Base-by-base conservation (phyloP, 2,329 filamentous ascomycete species). In the Tothia fuscella region DNA sequence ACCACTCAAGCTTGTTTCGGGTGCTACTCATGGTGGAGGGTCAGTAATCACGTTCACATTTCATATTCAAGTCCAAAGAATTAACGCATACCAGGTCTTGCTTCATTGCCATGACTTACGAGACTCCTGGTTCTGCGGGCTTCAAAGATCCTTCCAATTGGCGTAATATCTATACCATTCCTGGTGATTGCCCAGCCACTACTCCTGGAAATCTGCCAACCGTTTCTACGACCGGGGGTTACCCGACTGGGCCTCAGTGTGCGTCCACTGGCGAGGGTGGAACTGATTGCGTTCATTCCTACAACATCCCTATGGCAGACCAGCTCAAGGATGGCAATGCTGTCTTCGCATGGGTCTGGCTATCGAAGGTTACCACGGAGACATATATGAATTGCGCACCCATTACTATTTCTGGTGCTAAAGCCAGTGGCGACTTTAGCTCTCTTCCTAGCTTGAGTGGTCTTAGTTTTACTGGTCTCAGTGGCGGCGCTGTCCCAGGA, bases 381-480 rank as follows among this genome's bases (percentile, higher is more conserved):
- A 40, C 37, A n/a, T 40, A 40, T 22, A 40, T 40, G 37, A 40
- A 40, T 30, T 40, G 37, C 25, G 37, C 37, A 33, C 37, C 37
- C 9, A 40, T 40, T 19, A 40, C 37, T 40, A 40, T 40, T 13
- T 9, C 37, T n/a, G 24, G 19, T 12, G 37, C 24, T 9, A 40
- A 40, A 17, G 19, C 7, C 13, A 40, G 19, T 10, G 37, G 37
- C 19, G 24, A 20, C 6, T 40, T 40, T 31, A 30, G 14, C 21
- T 30, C 19, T 16, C 37, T 40, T 9, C 37, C 37, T 6, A 17
- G 19, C 19, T 25, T 40, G 9, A 40, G 14, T 6, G 37, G 37
- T 40, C 31, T 40, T n/a, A 40, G 37, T 25, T 40, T 40, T 20
- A 34, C 21, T 10, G 37, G 37, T 17, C 37, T 40, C 19, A 40